Base-by-base conservation (phyloP, 139 green algal genomes). In the Nannochloris sp. region DNA sequence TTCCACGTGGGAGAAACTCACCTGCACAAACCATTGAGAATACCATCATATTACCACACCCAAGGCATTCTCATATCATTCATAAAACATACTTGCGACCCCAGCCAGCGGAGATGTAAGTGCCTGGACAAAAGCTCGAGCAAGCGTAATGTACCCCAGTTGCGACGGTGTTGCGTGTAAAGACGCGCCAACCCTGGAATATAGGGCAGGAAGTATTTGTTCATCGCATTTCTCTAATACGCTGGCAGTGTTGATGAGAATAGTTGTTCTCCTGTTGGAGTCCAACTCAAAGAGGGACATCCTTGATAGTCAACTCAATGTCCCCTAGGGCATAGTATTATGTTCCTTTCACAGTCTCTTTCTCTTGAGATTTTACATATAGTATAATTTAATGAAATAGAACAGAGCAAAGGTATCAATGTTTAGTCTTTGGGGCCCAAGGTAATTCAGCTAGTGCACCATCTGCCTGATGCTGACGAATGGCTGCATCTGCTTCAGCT, bases 161-260 rank as follows among this genome's bases (percentile, higher is more conserved):
- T 89, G 65, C 0, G 75, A 74, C 1, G 87, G 87, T 3, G 72
- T 84, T 31, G 84, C 84, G 13, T 66, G 14, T 6, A 90, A 74
- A 1, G 76, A 76, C 17, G 56, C 65, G 9, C 82, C 87, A 13
- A 91, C 58, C 44, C 67, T 81, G n/a, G 73, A 67, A 59, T 95
- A 95, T 13, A 95, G 70, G 1, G 86, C 85, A 13, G 86, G 85
- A 8, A 93, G 66, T 33, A 89, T 80, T 61, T 83, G 70, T 69
- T 90, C 84, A 43, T 90, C 82, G 10, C 75, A 78, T 29, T 77
- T 63, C 71, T 91, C 85, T 61, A 92, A 67, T 14, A 91, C 70
- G 25, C 76, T 69, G 2, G 81, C 80, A 40, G 85, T 56, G 60
- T 89, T 92, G 59, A 89, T 69, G 28, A 89, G 56, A 49, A 62